Evolutionary conservation across 495 filamentous ascomycete genomes (phyloP), one percentile per base, ranked within the genome.

Genomic region (Talaromyces trachyspermus): DNA sequence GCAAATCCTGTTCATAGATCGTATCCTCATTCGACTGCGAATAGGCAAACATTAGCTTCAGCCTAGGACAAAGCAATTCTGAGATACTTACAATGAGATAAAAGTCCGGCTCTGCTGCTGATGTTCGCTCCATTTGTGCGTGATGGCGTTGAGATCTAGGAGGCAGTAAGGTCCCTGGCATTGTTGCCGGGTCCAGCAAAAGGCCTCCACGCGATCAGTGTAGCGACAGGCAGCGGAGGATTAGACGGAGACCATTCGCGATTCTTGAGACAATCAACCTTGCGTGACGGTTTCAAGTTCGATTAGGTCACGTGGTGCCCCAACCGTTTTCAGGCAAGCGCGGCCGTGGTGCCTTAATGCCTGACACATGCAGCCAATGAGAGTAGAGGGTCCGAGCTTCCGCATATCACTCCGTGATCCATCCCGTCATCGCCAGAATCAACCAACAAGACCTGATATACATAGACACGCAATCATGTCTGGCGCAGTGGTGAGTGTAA

Each of bases 1-100:
- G 69, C 37, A 99, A 79, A 68, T 99, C 94, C 66, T 95, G 90
- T 66, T 99, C 94, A 70, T 96, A 97, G 24, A 95, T 77, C 27
- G 84, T 81, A 65, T 99, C 94, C 60, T 91, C 86, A 50, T 89
- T 85, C 46, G 85, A 81, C 84, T 85, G 49, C 9, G 30, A 32
- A 26, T 24, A 46, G 46, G 59, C 43, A 63, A 62, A 36, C 32
- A 26, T 36, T 10, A 19, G 19, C 7, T 35, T 27, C 5, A 18
- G 15, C 24, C n/a, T 10, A 27, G n/a, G 24, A 22, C n/a, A 37
- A 12, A 27, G 41, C 43, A 55, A 57, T 43, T 22, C 39, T 15
- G 12, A 5, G 8, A 48, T 43, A 75, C 86, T 69, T 63, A 90
- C 86, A 49, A 95, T 87, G 48, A 95, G 69, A 56, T 85, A 84